Conservation (phyloP, 768 basidiomycete species). For the Artomyces pyxidatus region DNA sequence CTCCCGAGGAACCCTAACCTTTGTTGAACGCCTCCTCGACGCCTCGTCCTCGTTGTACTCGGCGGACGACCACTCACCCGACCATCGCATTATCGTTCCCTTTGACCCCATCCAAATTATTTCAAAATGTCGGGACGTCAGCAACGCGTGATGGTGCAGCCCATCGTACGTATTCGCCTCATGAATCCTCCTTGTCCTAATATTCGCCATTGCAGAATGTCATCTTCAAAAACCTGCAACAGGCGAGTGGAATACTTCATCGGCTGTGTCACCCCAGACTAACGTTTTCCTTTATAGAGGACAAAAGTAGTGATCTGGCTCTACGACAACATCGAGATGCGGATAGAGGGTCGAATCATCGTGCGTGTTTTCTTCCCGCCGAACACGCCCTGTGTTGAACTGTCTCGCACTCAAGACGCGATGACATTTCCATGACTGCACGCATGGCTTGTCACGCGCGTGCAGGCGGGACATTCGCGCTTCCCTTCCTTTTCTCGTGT, state of each 20-base stretch:
- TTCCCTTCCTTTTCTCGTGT: conserved; percentile 1
- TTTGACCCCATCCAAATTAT: conserved; percentile 1
- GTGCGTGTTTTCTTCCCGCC: conserved; percentile 45
- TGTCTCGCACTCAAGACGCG: conserved; percentile 29
- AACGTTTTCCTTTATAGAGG: conserved; percentile 38
- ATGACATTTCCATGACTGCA: conserved; percentile 11
- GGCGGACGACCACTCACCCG: conserved; percentile 1
- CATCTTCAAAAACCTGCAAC: conserved; percentile 96
- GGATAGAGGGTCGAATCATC: conserved; percentile 92
- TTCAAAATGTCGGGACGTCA: conserved; percentile 83
- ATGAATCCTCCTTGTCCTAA: conserved; percentile 4
- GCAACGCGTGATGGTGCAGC: conserved; percentile 98
- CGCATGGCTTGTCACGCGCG: background rate
- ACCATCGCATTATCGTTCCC: background rate
- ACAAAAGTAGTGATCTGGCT: conserved; percentile 88
- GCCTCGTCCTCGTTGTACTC: conserved; percentile 3
- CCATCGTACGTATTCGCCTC: conserved; percentile 69
- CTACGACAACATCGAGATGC: conserved; percentile 94
- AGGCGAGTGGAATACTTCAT: conserved; percentile 34
- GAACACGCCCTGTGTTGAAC: conserved; percentile 32
- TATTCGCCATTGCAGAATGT: conserved; percentile 56
- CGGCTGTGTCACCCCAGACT: conserved; percentile 9
- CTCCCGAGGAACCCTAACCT: conserved; percentile 7
- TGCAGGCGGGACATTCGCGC: conserved; percentile 3
- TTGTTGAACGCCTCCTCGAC: background rate